A percentile compares a stretch with the other conserved stretches of the same genome.
Evolutionary conservation across 139 green algal species (phyloP).

Genomic region (Coelastrella sp.): DNA sequence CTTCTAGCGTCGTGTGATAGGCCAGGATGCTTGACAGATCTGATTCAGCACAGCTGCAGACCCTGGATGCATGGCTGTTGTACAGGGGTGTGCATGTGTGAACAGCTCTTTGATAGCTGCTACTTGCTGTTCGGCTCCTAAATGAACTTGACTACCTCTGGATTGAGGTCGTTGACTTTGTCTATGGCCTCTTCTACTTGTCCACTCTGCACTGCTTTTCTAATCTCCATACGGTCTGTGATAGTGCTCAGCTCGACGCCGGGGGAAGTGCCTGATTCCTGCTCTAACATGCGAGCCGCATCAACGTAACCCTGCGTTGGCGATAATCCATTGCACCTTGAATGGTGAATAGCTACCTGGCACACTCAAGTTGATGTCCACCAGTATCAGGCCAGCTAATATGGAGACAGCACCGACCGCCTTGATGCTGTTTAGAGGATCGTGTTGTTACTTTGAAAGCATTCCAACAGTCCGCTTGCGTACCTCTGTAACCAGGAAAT

Average conservation of each 20-base stretch:
- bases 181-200: slow-evolving; percentile 90
- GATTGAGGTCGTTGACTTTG: slow-evolving; percentile 92
- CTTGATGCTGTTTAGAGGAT: too few relatives aligned
- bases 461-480: not conserved
- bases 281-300: slow-evolving; percentile 88
- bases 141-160: slow-evolving; percentile 69
- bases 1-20: too few relatives aligned
- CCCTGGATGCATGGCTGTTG: too few relatives aligned
- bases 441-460: too few relatives aligned
- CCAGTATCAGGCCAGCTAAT: too few relatives aligned
- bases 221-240: slow-evolving; percentile 92
- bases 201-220: slow-evolving; percentile 87
- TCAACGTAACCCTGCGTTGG: slow-evolving; percentile 92
- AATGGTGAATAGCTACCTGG: too few relatives aligned
- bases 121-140: not conserved
- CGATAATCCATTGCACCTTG: too few relatives aligned
- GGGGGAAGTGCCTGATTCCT: slow-evolving; percentile 84
- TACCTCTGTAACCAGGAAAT: slow-evolving; percentile 98
- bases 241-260: slow-evolving; percentile 86
- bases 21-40: too few relatives aligned
- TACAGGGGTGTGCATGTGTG: not conserved
- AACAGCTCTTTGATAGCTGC: not conserved
- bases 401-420: too few relatives aligned
- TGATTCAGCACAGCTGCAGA: too few relatives aligned
- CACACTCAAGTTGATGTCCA: too few relatives aligned